Evolutionary conservation across 2,329 filamentous ascomycete species (phyloP), one percentile per base, ranked within the genome.

Genomic region (Diaporthe helianthi): DNA sequence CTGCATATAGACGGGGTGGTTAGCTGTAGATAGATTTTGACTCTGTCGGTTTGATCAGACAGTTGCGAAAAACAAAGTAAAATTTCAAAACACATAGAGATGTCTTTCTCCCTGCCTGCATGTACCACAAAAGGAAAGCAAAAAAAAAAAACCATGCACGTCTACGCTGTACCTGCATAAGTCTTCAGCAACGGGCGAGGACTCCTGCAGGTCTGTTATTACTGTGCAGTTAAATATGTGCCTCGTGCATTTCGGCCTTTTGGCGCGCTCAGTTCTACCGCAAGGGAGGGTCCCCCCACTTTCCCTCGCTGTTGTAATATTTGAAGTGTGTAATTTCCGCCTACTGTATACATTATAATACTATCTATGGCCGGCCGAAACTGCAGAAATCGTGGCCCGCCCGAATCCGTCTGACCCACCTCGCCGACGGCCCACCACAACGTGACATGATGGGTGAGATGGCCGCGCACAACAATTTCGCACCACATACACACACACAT

Each of bases 21-120:
- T 58, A 26, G 52, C 52, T 67, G 64, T 47, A 67, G 44, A 67
- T 55, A 67, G 64, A 55, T 38, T 49, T 58, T 52, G 41, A 38
- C n/a, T 19, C 52, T 67, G 64, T 67, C 64, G 38, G 19, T 49
- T 49, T 29, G 36, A 65, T 65, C 41, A 54, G 64, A 67, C 52
- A 47, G n/a, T 24, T 49, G n/a, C 58, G 54, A 54, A 54, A 58
- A 67, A 67, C 49, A 67, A 54, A 67, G 64, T 67, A 67, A 67
- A 67, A 67, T 41, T 49, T 58, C 52, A 67, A 58, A 55, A 29
- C 49, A 24, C 17, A 44, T n/a, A 24, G 49, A 4, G 19, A 31
- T 49, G 51, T 54, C 41, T 55, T 51, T 55, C 38, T 33, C 22
- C 29, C 52, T 38, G 51, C 52, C 44, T 13, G 63, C 60, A 15